Conservation (phyloP, 805 yeast genomes). For the Torulaspora gathmanii region DNA sequence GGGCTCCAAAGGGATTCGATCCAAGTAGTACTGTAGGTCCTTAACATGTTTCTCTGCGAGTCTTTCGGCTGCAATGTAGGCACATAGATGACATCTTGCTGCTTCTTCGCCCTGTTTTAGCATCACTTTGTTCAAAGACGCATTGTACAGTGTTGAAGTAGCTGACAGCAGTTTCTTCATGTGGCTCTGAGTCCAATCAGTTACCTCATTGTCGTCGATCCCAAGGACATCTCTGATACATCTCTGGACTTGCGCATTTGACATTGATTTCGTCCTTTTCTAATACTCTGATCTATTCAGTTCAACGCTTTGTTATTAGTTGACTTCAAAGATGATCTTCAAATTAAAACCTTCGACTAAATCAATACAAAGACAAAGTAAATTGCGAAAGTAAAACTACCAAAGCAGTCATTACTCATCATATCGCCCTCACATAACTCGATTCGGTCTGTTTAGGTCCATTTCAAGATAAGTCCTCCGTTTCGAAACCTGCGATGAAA, state of each 20-base stretch:
- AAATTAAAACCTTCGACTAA: too few relatives aligned
- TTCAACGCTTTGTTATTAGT: too few relatives aligned
- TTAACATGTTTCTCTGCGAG: constrained; percentile 39
- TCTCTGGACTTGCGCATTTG: constrained; percentile 28
- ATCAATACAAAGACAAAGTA: too few relatives aligned
- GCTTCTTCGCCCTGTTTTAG: constrained; percentile 53
- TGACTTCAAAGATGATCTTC: too few relatives aligned
- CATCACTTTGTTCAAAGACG: constrained; percentile 49
- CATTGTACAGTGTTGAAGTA: constrained; percentile 40
- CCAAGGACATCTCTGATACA: constrained; percentile 30
- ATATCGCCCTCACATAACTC: too few relatives aligned
- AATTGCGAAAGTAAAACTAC: too few relatives aligned
- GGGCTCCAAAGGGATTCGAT: constrained; percentile 56
- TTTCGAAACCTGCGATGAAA: too few relatives aligned
- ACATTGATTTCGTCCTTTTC: constrained; percentile 15
- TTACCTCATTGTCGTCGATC: constrained; percentile 13
- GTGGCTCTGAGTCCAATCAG: constrained; percentile 28
- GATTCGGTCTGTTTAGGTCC: too few relatives aligned
- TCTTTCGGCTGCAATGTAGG: constrained; percentile 54
- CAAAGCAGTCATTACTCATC: too few relatives aligned
- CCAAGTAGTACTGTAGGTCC: constrained; percentile 46
- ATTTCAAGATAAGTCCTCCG: too few relatives aligned
- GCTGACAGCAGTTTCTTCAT: constrained; percentile 29
- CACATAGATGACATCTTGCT: constrained; percentile 66
- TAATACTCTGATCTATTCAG: too few relatives aligned